Conservation (phyloP, 225 moss, liverwort and hornwort species). For the Marchantia paleacea region DNA sequence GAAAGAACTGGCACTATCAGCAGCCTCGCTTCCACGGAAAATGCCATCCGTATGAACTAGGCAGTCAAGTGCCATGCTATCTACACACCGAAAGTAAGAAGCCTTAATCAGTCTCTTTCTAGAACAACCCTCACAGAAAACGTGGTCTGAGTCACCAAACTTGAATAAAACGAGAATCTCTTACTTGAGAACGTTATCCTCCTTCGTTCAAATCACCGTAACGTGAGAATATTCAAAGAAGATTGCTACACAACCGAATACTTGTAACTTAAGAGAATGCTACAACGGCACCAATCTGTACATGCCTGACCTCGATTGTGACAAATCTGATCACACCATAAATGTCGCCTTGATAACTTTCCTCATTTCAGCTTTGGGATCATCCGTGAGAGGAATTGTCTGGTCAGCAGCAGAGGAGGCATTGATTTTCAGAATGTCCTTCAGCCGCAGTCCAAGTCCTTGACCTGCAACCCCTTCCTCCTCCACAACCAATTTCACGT, state of each 20-base stretch:
- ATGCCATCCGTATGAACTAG: background rate
- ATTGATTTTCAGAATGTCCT: constrained; percentile 24
- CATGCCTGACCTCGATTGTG: too few relatives aligned
- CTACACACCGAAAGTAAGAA: background rate
- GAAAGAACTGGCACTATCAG: background rate
- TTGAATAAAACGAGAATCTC: background rate
- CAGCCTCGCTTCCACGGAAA: background rate
- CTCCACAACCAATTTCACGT: constrained; percentile 27
- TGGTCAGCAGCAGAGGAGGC: background rate
- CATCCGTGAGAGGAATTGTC: background rate
- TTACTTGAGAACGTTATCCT: background rate
- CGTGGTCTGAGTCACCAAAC: background rate
- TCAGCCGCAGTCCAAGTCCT: constrained; percentile 17
- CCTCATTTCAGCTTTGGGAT: constrained; percentile 10
- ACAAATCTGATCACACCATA: constrained; percentile 11
- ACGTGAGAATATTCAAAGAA: background rate
- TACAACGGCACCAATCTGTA: background rate
- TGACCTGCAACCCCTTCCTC: constrained; percentile 15
- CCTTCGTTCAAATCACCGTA: background rate
- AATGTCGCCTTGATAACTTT: constrained; percentile 13
- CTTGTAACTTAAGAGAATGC: background rate
- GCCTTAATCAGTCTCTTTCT: background rate
- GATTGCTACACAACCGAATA: background rate
- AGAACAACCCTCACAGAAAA: background rate
- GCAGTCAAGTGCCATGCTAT: background rate